Base-by-base conservation (phyloP, 768 basidiomycete species). In the Hygrophoropsis aurantiaca region DNA sequence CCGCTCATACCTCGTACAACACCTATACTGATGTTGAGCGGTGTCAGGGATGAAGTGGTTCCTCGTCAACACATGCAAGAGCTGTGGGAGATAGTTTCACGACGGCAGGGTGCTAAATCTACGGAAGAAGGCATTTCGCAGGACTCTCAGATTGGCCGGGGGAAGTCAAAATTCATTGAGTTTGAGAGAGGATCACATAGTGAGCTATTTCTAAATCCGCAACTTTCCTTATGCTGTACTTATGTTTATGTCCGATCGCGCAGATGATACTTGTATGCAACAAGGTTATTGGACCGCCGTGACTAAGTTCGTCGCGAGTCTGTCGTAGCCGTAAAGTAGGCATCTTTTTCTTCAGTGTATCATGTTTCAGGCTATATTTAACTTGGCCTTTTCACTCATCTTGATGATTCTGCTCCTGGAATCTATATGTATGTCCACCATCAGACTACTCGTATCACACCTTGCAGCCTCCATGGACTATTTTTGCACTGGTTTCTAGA, bases 21-120 rank as follows among this genome's bases (percentile, higher is more conserved):
- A 3, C 91, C 91, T 0, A 83, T 94, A 9, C 73, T 97, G 16
- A 85, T 95, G 79, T 68, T 97, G 21, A 87, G 86, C 44, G 94
- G 94, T 1, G 57, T 61, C 32, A 57, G 44, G 39, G 82, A 84
- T 53, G 75, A 78, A 51, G 69, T 84, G 2, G 79, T 84, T 23
- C 78, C 76, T 11, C 72, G 67, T 9, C 53, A 62, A 32, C 80
- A 84, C 46, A 83, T 84, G 80, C 73, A 73, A 19, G 78, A 78
- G 5, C 71, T 89, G 3, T 89, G 85, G 81, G 78, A 82, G 53
- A 74, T 82, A 32, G 70, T 85, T 5, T 50, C 51, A 1, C 74
- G 78, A 11, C 74, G 71, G 25, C 73, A 80, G 33, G 81, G 79
- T 9, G 49, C 42, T 40, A 53, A 52, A 46, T 46, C 46, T 10